A percentile compares a stretch with the other conserved stretches of the same genome.
Conservation (phyloP, 2,329 filamentous ascomycete species). For the Rhinocladiella mackenziei region DNA sequence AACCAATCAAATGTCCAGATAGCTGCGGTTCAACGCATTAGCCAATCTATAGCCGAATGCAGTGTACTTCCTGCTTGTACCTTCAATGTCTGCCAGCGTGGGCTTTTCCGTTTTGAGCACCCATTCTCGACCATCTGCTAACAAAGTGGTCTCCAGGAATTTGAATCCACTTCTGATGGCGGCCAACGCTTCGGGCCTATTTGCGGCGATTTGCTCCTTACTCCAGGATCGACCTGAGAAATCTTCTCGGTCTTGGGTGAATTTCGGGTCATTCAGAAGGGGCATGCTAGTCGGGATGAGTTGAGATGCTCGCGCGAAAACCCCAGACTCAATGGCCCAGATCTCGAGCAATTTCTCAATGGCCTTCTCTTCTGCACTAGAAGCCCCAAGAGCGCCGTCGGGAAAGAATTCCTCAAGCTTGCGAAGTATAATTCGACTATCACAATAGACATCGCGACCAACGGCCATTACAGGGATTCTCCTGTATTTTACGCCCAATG, state of each 20-base stretch:
- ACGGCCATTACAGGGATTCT: slow-evolving; percentile 66
- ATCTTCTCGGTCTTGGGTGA: slow-evolving; percentile 55
- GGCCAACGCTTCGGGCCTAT: slow-evolving; percentile 54
- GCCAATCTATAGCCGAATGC: slow-evolving; percentile 15
- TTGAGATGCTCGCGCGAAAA: slow-evolving; percentile 53
- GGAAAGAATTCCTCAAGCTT: slow-evolving; percentile 55
- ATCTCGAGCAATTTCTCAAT: slow-evolving; percentile 55
- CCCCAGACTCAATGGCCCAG: slow-evolving; percentile 53
- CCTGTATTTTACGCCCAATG: slow-evolving; percentile 62
- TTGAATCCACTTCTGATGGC: slow-evolving; percentile 54
- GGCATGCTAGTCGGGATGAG: slow-evolving; percentile 57
- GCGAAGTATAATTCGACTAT: slow-evolving; percentile 63
- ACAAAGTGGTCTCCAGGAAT: slow-evolving; percentile 58
- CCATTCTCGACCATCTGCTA: slow-evolving; percentile 66
- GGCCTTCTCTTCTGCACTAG: slow-evolving; percentile 42
- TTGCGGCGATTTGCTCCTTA: slow-evolving; percentile 37
- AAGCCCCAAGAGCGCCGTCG: slow-evolving; percentile 39
- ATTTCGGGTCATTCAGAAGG: slow-evolving; percentile 54
- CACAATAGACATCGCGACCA: slow-evolving; percentile 64
- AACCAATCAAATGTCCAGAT: slow-evolving; percentile 68
- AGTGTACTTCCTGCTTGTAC: slow-evolving; percentile 32
- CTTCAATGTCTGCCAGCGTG: slow-evolving; percentile 64
- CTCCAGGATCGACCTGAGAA: slow-evolving; percentile 45
- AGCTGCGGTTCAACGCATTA: slow-evolving; percentile 36
- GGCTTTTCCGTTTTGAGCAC: slow-evolving; percentile 53